Evolutionary conservation across 2,329 filamentous ascomycete species (phyloP).

Genomic region (Venturia effusa): DNA sequence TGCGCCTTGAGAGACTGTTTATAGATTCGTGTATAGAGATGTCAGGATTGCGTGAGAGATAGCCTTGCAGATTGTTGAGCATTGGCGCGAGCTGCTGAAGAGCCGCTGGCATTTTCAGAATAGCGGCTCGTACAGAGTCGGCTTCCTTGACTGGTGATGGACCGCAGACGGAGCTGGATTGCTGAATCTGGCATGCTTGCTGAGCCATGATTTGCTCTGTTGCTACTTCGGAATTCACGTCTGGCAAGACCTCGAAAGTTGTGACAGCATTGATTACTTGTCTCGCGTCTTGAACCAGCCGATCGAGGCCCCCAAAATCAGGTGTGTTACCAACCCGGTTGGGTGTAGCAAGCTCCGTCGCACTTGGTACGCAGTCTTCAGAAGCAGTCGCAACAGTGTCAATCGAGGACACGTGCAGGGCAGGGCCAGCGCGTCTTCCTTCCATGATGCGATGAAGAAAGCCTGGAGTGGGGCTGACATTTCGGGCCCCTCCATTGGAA

Average conservation of each 20-base stretch:
- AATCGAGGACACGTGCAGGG: not conserved
- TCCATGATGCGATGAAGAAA: conserved; percentile 11
- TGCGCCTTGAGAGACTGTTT: conserved; percentile 49
- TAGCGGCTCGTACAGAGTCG: not conserved
- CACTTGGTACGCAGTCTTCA: conserved; percentile 32
- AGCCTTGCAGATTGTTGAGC: conserved; percentile 24
- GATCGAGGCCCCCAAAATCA: conserved; percentile 17
- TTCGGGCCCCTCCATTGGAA: not conserved
- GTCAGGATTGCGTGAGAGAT: conserved; percentile 27
- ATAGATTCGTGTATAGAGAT: conserved; percentile 34
- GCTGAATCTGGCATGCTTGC: not conserved
- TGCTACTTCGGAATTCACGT: not conserved
- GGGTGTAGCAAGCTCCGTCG: conserved; percentile 38
- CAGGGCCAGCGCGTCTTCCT: conserved; percentile 1
- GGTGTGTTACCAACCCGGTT: conserved; percentile 29
- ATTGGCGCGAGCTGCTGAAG: conserved; percentile 20
- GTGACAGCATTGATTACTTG: not conserved
- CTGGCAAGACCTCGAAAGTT: not conserved
- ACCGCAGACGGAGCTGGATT: too few relatives aligned
- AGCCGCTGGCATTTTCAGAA: conserved; percentile 2
- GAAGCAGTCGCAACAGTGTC: conserved; percentile 13
- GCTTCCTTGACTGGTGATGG: not conserved
- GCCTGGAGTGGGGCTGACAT: not conserved
- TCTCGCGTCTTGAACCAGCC: conserved; percentile 2
- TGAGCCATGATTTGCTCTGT: not conserved